Percentiles rank a stretch among this genome's conserved stretches.
These are phyloP conservation scores for Colletotrichum shisoi DNA, from an alignment of 2,329 filamentous ascomycete genomes.

Conservation along the genomic window DNA sequence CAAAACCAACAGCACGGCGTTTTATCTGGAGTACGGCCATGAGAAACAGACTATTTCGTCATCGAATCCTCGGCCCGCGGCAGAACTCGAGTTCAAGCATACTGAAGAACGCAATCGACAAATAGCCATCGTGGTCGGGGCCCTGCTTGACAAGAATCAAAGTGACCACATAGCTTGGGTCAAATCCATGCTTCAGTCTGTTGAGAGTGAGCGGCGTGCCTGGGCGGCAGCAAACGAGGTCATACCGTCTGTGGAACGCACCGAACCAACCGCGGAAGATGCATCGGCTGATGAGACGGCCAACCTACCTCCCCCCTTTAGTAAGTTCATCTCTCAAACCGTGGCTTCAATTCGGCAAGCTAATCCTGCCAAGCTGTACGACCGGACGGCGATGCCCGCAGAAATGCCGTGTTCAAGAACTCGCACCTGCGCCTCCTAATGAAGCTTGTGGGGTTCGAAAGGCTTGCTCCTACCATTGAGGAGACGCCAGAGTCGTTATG, in stretches of 20 bases:
- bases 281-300: slow-evolving; percentile 49
- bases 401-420: slow-evolving; percentile 85
- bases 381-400: slow-evolving; percentile 71
- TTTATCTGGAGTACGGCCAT: slow-evolving; percentile 89
- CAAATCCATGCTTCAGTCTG: slow-evolving; percentile 72
- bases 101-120: slow-evolving; percentile 73
- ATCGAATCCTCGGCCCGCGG: slow-evolving; percentile 71
- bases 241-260: slow-evolving; percentile 53
- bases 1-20: slow-evolving; percentile 82
- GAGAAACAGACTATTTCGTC: slow-evolving; percentile 76
- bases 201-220: slow-evolving; percentile 74
- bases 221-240: slow-evolving; percentile 79
- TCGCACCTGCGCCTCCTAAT: slow-evolving; percentile 86
- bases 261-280: slow-evolving; percentile 41
- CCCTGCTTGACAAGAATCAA: slow-evolving; percentile 81
- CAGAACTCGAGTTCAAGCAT: slow-evolving; percentile 83
- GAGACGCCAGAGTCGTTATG: slow-evolving; percentile 80
- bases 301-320: slow-evolving; percentile 51
- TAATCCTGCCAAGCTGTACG: slow-evolving; percentile 61
- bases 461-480: slow-evolving; percentile 61
- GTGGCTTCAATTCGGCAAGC: slow-evolving; percentile 33
- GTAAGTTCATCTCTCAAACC: slow-evolving; percentile 53
- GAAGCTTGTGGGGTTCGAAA: slow-evolving; percentile 74
- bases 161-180: slow-evolving; percentile 82
- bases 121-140: slow-evolving; percentile 80